Conservation (phyloP, 2,329 filamentous ascomycete species). For the Botryotinia calthae region DNA sequence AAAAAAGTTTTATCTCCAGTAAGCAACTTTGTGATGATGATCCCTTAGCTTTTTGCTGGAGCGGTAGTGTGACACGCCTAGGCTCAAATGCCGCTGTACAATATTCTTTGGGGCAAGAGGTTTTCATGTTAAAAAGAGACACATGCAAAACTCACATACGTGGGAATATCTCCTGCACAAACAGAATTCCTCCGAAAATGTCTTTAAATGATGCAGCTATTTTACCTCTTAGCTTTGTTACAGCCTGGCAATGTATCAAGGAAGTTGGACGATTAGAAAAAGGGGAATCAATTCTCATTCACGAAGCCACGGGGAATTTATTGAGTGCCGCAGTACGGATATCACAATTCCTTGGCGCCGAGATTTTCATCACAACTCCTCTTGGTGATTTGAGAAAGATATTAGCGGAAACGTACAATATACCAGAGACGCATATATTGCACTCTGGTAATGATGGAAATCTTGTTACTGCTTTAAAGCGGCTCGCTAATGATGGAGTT, state of each 20-base stretch:
- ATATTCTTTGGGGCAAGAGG: not conserved
- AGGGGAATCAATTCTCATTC: slow-evolving; percentile 38
- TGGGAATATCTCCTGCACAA: not conserved
- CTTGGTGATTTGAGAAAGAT: slow-evolving; percentile 21
- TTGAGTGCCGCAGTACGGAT: slow-evolving; percentile 29
- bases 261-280: slow-evolving; percentile 24
- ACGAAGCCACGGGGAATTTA: slow-evolving; percentile 36
- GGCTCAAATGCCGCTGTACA: slow-evolving; percentile 14
- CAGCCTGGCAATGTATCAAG: slow-evolving; percentile 27
- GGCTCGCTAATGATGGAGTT: slow-evolving; percentile 31
- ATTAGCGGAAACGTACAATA: slow-evolving; percentile 24
- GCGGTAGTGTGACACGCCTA: slow-evolving; percentile 21
- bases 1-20: not conserved
- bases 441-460: slow-evolving; percentile 13
- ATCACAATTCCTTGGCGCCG: not conserved
- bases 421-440: slow-evolving; percentile 24
- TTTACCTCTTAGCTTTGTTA: slow-evolving; percentile 28
- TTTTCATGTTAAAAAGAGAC: not conserved
- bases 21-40: not conserved
- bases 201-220: slow-evolving; percentile 33
- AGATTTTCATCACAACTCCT: slow-evolving; percentile 25
- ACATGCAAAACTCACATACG: not conserved
- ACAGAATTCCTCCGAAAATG: not conserved
- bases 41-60: not conserved
- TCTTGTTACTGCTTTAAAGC: slow-evolving; percentile 32